These are phyloP conservation scores for Chrysosporium queenslandicum DNA, from an alignment of 2,329 filamentous ascomycete species.

Conservation along the genomic window DNA sequence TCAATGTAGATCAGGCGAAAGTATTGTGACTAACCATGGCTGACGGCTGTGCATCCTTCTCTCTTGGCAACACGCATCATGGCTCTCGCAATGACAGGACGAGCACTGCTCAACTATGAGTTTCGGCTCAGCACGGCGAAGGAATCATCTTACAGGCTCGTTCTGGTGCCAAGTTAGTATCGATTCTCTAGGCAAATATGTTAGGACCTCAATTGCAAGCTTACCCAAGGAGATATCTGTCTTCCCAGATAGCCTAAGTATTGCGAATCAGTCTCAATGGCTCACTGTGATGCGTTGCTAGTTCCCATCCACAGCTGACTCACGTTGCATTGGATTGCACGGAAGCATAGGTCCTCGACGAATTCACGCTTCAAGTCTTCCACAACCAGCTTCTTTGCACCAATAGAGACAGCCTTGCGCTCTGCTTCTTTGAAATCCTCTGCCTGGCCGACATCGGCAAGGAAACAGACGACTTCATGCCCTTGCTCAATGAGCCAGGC, in stretches of 20 bases:
- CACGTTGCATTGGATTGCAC: slow-evolving; percentile 61
- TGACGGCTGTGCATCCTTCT: slow-evolving; percentile 36
- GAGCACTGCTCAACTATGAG: slow-evolving; percentile 24
- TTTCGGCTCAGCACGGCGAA: not conserved
- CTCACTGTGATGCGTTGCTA: not conserved
- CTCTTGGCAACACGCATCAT: slow-evolving; percentile 35
- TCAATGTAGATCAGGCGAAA: not conserved
- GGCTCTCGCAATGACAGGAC: slow-evolving; percentile 41
- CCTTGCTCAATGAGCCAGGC: slow-evolving; percentile 38
- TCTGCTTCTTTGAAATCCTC: slow-evolving; percentile 66
- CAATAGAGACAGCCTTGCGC: slow-evolving; percentile 60
- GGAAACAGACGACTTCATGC: slow-evolving; percentile 53
- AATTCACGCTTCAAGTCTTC: slow-evolving; percentile 62
- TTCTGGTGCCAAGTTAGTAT: slow-evolving; percentile 24
- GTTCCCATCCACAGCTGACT: too few species aligned
- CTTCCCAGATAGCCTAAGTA: slow-evolving; percentile 56
- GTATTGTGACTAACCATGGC: slow-evolving; percentile 24
- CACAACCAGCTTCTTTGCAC: slow-evolving; percentile 55
- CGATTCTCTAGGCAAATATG: not conserved
- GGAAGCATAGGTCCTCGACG: slow-evolving; percentile 70
- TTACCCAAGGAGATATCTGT: slow-evolving; percentile 49
- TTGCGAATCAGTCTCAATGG: slow-evolving; percentile 20
- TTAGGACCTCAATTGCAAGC: slow-evolving; percentile 11
- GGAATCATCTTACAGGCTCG: slow-evolving; percentile 23
- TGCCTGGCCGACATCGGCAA: slow-evolving; percentile 63